Base-by-base conservation (phyloP, 2,329 filamentous ascomycete species). In the Cordyceps tenuipes region DNA sequence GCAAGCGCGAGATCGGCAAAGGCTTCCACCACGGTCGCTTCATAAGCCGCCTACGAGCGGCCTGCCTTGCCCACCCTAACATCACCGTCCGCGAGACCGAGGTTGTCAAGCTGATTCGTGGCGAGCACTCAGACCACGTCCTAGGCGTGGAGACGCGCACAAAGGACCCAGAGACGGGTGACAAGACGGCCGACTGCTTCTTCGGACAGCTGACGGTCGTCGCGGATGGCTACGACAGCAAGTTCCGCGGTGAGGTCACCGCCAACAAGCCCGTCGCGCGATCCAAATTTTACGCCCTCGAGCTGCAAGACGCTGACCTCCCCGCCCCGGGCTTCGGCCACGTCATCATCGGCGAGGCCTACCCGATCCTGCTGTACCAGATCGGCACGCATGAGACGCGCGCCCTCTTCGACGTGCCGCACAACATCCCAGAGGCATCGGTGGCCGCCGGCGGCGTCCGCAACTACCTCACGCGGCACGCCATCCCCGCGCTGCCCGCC, bases 21-120 rank as follows among this genome's bases (percentile, higher is more conserved):
- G 83, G 83, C 51, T 99, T 99, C 72, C 94, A 99, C 77, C 94
- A 99, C 75, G 94, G 94, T 51, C 85, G 91, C 66, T 97, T 99
- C 75, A 91, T 99, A 68, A 84, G 82, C 74, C 86, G 90, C 70
- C 77, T 99, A 65, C 85, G 94, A 62, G 81, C 82, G 66, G 87
- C 90, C 29, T 94, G 91, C 61, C 76, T 85, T 69, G 79, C 75
- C 19, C 87, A 92, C 69, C 80, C 86, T 63, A 96, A 97, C 71
- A 91, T 99, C 67, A 92, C 88, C 23, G 83, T 97, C 34, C 82
- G 97, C 65, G 94, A 99, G 77, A 94, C 91, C 13, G 93, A 92
- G 65, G 94, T 88, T 21, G 87, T 84, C 48, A 85, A 84, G 56
- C 82, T 92, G 6, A 82, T 99, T 60, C 85, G 83, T 60, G 87